Evolutionary conservation across 371 early-diverging fungal species (phyloP).

Genomic region (Rhizopus arrhizus): DNA sequence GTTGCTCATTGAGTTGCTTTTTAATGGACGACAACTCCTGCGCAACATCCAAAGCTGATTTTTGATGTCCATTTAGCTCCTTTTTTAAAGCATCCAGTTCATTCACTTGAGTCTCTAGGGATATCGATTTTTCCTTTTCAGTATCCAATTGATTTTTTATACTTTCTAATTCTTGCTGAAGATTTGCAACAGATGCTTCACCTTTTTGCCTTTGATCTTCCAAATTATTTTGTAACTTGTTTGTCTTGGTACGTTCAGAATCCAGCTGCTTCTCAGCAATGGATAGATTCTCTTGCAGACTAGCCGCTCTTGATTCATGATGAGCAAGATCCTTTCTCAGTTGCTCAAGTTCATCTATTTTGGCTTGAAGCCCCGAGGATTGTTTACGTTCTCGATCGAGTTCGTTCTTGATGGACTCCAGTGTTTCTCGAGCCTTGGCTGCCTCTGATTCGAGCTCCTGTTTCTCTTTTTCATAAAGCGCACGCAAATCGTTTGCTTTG

Average conservation of each 20-base stretch:
- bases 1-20: not conserved
- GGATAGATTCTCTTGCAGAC: conserved; percentile 6
- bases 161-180: too few relatives aligned
- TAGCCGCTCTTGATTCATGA: conserved; percentile 3
- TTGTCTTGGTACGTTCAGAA: conserved; percentile 4
- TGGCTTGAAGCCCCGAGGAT: not conserved
- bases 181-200: not conserved
- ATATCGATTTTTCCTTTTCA: too few relatives aligned
- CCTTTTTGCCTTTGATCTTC: not conserved
- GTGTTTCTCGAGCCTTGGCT: not conserved
- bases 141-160: too few relatives aligned
- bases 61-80: not conserved
- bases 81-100: not conserved
- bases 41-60: not conserved
- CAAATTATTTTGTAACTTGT: conserved; percentile 9
- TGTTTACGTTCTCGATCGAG: not conserved
- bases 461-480: not conserved
- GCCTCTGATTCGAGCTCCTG: not conserved
- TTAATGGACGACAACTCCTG: conserved; percentile 1
- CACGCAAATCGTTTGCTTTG: too few relatives aligned
- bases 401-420: not conserved
- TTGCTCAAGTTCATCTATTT: conserved; percentile 5
- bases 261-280: conserved; percentile 1
- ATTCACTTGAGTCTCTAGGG: too few relatives aligned
- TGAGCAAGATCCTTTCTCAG: conserved; percentile 1